Conservation (phyloP, 257 asterid genomes). For the Nicotiana attenuata region DNA sequence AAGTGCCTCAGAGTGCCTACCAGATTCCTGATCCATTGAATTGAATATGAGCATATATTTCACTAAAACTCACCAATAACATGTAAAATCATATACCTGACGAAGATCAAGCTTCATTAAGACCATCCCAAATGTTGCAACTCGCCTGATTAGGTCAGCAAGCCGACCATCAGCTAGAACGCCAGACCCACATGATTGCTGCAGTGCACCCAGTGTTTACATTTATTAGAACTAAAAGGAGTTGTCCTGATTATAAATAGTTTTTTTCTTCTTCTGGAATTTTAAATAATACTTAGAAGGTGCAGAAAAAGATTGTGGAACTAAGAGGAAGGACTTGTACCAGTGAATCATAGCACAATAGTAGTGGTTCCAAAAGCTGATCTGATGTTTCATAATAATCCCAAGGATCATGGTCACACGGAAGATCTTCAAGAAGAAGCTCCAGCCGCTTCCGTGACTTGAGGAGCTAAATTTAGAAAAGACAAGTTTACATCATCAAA, state of each 20-base stretch:
- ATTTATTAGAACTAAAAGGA: background rate
- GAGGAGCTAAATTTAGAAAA: constrained; percentile 49
- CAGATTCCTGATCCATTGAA: constrained; percentile 71
- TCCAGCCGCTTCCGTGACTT: constrained; percentile 81
- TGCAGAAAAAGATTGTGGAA: background rate
- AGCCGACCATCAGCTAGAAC: constrained; percentile 92
- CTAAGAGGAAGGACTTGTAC: constrained; percentile 28
- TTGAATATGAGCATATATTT: constrained; percentile 9
- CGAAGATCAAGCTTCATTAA: constrained; percentile 97
- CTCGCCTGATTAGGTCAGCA: constrained; percentile 88
- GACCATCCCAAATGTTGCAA: constrained; percentile 86
- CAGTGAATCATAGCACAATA: constrained; percentile 86
- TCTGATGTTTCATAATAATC: constrained; percentile 88
- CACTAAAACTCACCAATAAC: background rate
- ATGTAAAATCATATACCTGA: constrained; percentile 48
- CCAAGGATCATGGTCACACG: constrained; percentile 69
- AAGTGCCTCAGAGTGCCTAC: constrained; percentile 80
- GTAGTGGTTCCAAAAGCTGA: constrained; percentile 80
- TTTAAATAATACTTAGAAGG: background rate
- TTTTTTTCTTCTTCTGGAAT: background rate
- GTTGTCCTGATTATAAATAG: background rate
- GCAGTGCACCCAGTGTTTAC: constrained; percentile 17
- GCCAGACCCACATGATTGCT: constrained; percentile 90
- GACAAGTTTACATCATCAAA: constrained; percentile 6
- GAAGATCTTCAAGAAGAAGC: constrained; percentile 90